Conservation (phyloP, 2,329 filamentous ascomycete species). For the Aaosphaeria pasadenensis region DNA sequence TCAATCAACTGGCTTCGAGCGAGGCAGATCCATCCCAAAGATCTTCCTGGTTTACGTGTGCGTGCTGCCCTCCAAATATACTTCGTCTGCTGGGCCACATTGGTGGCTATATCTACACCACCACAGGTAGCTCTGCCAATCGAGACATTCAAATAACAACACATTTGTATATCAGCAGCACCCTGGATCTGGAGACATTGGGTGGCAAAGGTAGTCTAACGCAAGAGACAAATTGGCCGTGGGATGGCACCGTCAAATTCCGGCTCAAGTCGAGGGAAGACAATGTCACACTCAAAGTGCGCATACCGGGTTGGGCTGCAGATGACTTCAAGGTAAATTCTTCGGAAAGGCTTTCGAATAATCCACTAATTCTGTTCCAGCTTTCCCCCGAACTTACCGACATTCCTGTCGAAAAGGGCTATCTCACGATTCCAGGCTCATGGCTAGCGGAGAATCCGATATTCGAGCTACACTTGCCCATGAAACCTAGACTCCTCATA, state of each 20-base stretch:
- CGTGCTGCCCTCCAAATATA: neutral
- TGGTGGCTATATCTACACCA: conserved; percentile 47
- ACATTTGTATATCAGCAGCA: conserved; percentile 56
- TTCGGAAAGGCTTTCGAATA: conserved; percentile 16
- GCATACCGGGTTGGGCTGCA: conserved; percentile 53
- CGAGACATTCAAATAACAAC: conserved; percentile 44
- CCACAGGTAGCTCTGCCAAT: neutral
- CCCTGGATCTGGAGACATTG: conserved; percentile 38
- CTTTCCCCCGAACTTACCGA: conserved; percentile 5
- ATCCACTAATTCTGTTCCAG: conserved; percentile 22
- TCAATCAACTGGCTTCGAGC: conserved; percentile 59
- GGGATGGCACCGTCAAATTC: conserved; percentile 53
- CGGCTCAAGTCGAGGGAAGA: conserved; percentile 32
- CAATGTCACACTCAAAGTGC: conserved; percentile 45
- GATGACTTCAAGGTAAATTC: neutral
- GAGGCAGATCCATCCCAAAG: conserved; percentile 49
- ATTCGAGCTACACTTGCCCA: conserved; percentile 37
- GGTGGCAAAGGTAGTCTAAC: conserved; percentile 40
- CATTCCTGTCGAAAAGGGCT: neutral
- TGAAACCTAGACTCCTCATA: conserved; percentile 39
- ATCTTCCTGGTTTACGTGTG: conserved; percentile 49
- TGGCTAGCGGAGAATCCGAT: conserved; percentile 46
- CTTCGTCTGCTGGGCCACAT: conserved; percentile 21
- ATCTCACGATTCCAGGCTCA: conserved; percentile 27
- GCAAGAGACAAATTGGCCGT: conserved; percentile 57